Percentiles rank a stretch among this genome's conserved stretches.
Conservation (phyloP, 768 basidiomycete genomes). For the Naganishia kalamii region DNA sequence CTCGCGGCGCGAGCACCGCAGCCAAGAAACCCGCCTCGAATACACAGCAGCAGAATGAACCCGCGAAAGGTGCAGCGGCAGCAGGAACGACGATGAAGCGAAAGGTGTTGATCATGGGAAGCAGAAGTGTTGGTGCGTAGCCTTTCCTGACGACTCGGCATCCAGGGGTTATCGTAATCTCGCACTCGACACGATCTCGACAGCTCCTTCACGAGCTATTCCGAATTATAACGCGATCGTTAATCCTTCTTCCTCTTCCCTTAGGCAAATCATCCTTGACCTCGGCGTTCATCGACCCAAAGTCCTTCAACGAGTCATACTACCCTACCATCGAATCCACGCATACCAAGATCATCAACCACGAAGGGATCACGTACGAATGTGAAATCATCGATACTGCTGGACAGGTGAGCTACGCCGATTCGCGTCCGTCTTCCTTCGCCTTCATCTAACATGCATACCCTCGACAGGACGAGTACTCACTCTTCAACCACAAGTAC, state of each 20-base stretch:
- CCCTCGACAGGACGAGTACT: slow-evolving; percentile 78
- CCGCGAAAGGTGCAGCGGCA: not conserved
- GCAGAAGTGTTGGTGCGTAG: slow-evolving; percentile 45
- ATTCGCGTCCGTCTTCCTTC: not conserved
- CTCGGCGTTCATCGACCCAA: slow-evolving; percentile 78
- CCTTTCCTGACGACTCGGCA: not conserved
- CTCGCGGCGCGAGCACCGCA: slow-evolving; percentile 6
- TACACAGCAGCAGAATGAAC: not conserved
- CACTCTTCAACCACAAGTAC: slow-evolving; percentile 84
- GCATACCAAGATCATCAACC: slow-evolving; percentile 73
- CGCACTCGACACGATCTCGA: too few species aligned
- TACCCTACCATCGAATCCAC: slow-evolving; percentile 92
- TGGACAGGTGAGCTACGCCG: slow-evolving; percentile 64
- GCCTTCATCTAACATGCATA: not conserved
- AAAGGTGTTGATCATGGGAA: slow-evolving; percentile 46
- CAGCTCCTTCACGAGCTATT: too few species aligned
- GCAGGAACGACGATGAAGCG: slow-evolving; percentile 30
- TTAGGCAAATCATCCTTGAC: slow-evolving; percentile 90
- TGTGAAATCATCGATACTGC: slow-evolving; percentile 98
- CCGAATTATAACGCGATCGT: not conserved
- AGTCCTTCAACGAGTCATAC: slow-evolving; percentile 83
- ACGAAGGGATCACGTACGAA: slow-evolving; percentile 84
- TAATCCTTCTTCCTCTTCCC: not conserved
- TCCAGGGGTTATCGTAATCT: too few species aligned
- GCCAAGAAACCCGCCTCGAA: not conserved